A percentile compares a stretch with the other conserved stretches of the same genome.
phyloP scores from a whole-genome alignment of 2,329 filamentous ascomycete genomes.

The Chalara sp. region DNA sequence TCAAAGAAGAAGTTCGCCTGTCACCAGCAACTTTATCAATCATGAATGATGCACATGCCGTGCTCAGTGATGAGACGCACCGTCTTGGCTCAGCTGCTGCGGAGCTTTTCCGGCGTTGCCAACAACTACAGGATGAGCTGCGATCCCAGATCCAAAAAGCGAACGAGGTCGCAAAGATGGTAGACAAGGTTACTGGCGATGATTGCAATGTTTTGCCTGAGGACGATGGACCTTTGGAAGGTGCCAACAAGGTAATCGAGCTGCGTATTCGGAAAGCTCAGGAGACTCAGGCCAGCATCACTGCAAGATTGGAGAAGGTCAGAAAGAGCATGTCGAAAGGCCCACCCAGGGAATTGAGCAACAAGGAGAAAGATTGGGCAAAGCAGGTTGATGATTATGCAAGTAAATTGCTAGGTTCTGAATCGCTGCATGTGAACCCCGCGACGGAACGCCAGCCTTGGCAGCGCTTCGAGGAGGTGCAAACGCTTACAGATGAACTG shows the following conservation, averaged over 20 bases:
- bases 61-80: conserved; percentile 63
- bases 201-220: conserved; percentile 34
- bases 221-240: conserved; percentile 40
- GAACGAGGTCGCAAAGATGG: conserved; percentile 56
- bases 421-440: conserved; percentile 1
- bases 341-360: conserved; percentile 47
- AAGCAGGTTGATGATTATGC: conserved; percentile 44
- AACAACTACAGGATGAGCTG: conserved; percentile 61
- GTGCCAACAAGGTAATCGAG: conserved; percentile 51
- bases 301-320: conserved; percentile 53
- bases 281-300: conserved; percentile 49
- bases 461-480: conserved; percentile 48
- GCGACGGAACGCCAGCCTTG: conserved; percentile 38
- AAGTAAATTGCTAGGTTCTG: conserved; percentile 24
- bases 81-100: conserved; percentile 62
- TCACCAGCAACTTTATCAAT: conserved; percentile 65
- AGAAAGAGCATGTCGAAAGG: conserved; percentile 42
- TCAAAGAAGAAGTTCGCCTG: conserved; percentile 63
- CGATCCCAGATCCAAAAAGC: conserved; percentile 60
- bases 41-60: conserved; percentile 66
- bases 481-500: conserved; percentile 33
- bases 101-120: conserved; percentile 66
- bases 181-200: conserved; percentile 59
- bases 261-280: conserved; percentile 48
- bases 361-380: conserved; percentile 54